These are phyloP conservation scores for Pythium phragmitis DNA, from an alignment of 352 stramenopile species.

Conservation along the genomic window DNA sequence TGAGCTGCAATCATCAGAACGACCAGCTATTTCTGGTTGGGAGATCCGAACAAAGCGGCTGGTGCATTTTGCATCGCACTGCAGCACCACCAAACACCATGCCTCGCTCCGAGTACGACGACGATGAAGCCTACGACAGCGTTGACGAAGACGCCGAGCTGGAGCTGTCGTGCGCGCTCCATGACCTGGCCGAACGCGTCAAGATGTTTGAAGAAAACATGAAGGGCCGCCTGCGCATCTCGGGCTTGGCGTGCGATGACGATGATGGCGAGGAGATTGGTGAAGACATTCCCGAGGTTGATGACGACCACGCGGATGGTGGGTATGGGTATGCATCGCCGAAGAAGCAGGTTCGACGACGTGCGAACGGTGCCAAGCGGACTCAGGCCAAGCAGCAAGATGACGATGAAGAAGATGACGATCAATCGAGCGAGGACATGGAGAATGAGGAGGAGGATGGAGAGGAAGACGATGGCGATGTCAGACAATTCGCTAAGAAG, in stretches of 20 bases:
- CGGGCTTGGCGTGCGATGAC: constrained; percentile 21
- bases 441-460: constrained; percentile 35
- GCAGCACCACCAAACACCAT: not conserved
- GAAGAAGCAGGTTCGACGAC: constrained; percentile 27
- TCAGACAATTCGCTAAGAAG: not conserved
- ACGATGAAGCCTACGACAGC: constrained; percentile 41
- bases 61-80: not conserved
- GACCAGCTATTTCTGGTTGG: constrained; percentile 3
- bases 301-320: constrained; percentile 24
- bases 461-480: constrained; percentile 33
- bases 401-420: not conserved
- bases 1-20: constrained; percentile 1
- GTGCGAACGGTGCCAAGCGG: constrained; percentile 11
- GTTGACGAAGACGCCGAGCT: constrained; percentile 75
- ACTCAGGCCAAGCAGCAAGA: constrained; percentile 41
- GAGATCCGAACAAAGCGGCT: not conserved
- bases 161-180: constrained; percentile 70
- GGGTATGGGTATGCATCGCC: constrained; percentile 31
- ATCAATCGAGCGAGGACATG: constrained; percentile 21
- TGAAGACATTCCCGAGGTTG: constrained; percentile 59
- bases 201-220: constrained; percentile 76
- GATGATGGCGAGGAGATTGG: constrained; percentile 57
- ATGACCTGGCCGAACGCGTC: constrained; percentile 61
- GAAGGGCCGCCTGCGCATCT: constrained; percentile 46
- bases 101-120: constrained; percentile 39